phyloP scores from a whole-genome alignment of 768 basidiomycete genomes.

The Chalciporus chontae region DNA sequence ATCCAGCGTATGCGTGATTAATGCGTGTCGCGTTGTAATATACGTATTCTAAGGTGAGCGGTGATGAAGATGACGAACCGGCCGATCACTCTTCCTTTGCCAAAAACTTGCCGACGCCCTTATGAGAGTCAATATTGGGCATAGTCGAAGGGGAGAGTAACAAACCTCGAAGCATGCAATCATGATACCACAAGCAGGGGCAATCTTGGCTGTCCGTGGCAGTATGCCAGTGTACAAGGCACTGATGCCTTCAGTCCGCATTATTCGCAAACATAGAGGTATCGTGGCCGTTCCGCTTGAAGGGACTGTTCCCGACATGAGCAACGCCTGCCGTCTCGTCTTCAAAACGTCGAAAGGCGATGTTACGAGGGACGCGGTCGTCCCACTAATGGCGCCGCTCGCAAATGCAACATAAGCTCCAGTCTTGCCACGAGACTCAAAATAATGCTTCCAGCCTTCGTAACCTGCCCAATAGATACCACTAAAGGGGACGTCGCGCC shows the following conservation, averaged over 20 bases:
- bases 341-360: slow-evolving; percentile 97
- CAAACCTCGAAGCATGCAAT: slow-evolving; percentile 91
- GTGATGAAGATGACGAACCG: slow-evolving; percentile 9
- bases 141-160: neutral
- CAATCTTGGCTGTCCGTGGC: slow-evolving; percentile 92
- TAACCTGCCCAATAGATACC: slow-evolving; percentile 97
- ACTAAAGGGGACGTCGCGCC: slow-evolving; percentile 97
- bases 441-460: slow-evolving; percentile 70
- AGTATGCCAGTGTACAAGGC: slow-evolving; percentile 82
- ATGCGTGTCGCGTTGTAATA: slow-evolving; percentile 20
- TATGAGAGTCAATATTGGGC: slow-evolving; percentile 11
- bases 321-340: slow-evolving; percentile 83
- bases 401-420: slow-evolving; percentile 76
- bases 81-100: slow-evolving; percentile 30
- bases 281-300: slow-evolving; percentile 47
- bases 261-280: slow-evolving; percentile 62
- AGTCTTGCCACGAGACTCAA: slow-evolving; percentile 49
- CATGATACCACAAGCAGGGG: slow-evolving; percentile 98
- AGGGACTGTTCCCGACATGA: slow-evolving; percentile 54
- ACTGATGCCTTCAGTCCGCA: slow-evolving; percentile 71
- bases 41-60: slow-evolving; percentile 27
- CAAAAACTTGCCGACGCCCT: slow-evolving; percentile 62
- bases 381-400: slow-evolving; percentile 90
- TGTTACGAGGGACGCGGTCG: slow-evolving; percentile 79
- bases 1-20: slow-evolving; percentile 13